These are phyloP conservation scores for Aspergillus ibericus DNA, from an alignment of 2,329 filamentous ascomycete genomes.

Conservation along the genomic window DNA sequence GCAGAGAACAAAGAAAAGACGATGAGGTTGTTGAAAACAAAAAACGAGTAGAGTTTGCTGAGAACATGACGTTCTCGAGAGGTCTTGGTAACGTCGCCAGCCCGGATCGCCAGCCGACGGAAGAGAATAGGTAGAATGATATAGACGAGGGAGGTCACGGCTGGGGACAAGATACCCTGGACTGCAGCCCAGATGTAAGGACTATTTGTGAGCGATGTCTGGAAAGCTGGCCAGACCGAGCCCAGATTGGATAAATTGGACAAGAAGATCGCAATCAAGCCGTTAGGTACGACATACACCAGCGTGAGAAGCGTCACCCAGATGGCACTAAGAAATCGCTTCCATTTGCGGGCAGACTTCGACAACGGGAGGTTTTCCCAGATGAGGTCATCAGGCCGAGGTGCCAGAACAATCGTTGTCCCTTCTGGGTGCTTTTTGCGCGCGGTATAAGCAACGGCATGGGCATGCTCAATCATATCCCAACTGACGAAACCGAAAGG, in stretches of 20 bases:
- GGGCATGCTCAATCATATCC: conserved; percentile 81
- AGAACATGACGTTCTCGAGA: conserved; percentile 89
- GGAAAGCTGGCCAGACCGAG: conserved; percentile 75
- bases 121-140: conserved; percentile 87
- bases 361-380: conserved; percentile 88
- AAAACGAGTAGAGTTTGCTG: conserved; percentile 89
- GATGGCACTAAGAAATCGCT: conserved; percentile 74
- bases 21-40: conserved; percentile 94
- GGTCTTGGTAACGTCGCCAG: conserved; percentile 89
- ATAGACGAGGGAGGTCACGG: conserved; percentile 83
- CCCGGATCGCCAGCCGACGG: conserved; percentile 76
- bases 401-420: conserved; percentile 74
- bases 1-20: conserved; percentile 91
- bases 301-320: conserved; percentile 81
- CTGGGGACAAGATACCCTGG: conserved; percentile 88
- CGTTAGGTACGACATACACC: conserved; percentile 88
- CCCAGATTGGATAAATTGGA: conserved; percentile 82
- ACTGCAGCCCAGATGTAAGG: conserved; percentile 76
- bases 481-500: conserved; percentile 95
- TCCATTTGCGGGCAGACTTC: conserved; percentile 67
- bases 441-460: conserved; percentile 78
- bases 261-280: conserved; percentile 89
- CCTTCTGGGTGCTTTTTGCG: conserved; percentile 79
- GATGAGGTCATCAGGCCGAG: conserved; percentile 86
- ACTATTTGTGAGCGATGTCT: conserved; percentile 61